Percentiles rank a stretch among this genome's conserved stretches.
These are phyloP conservation scores for Amanita inopinata DNA, from an alignment of 768 basidiomycete genomes.

Conservation along the genomic window DNA sequence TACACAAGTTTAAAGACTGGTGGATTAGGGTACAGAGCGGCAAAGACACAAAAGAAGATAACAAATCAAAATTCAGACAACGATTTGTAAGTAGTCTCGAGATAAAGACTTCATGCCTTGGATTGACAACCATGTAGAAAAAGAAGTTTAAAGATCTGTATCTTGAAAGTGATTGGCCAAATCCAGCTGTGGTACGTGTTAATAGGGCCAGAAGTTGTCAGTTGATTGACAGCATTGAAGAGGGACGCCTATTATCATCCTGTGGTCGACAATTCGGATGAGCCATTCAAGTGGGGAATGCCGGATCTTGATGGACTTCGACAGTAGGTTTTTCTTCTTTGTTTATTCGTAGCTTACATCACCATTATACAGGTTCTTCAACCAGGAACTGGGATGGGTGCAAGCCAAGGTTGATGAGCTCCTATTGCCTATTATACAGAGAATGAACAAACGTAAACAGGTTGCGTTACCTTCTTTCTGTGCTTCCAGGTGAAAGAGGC, in stretches of 20 bases:
- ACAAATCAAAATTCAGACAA: conserved; percentile 64
- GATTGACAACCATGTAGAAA: conserved; percentile 41
- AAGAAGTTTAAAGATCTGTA: conserved; percentile 82
- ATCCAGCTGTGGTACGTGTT: conserved; percentile 70
- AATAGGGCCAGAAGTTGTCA: not conserved
- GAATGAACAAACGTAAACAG: conserved; percentile 74
- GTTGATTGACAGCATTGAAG: conserved; percentile 27
- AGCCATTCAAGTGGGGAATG: conserved; percentile 93
- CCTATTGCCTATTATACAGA: conserved; percentile 85
- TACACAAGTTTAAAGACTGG: conserved; percentile 88
- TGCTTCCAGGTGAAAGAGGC: not conserved
- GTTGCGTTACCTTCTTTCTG: conserved; percentile 23
- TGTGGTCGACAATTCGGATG: conserved; percentile 81
- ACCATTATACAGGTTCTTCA: conserved; percentile 44
- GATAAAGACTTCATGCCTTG: not conserved
- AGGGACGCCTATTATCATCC: conserved; percentile 92
- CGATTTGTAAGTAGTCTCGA: conserved; percentile 56
- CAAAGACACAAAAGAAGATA: conserved; percentile 70
- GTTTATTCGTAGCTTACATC: not conserved
- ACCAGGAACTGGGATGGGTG: conserved; percentile 74
- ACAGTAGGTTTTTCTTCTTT: conserved; percentile 35
- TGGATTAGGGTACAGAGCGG: conserved; percentile 91
- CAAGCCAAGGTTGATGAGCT: conserved; percentile 81
- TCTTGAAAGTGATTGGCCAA: conserved; percentile 81
- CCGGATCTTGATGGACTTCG: conserved; percentile 94